phyloP scores from a whole-genome alignment of 2,329 filamentous ascomycete genomes.

The Chaetomium sp. region DNA sequence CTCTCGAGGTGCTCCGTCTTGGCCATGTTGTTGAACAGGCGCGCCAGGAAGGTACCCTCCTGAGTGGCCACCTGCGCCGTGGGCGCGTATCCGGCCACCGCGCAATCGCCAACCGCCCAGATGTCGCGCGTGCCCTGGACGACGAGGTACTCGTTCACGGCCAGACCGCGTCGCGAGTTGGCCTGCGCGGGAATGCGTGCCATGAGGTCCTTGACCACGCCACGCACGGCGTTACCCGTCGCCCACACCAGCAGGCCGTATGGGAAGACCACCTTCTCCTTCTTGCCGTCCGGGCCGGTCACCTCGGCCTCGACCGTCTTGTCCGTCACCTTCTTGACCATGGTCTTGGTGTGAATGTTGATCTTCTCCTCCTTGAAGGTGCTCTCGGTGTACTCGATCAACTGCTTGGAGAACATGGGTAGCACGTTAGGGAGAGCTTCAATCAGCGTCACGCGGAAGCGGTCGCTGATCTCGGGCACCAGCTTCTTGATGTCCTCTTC shows the following conservation, averaged over 20 bases:
- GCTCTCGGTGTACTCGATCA: slow-evolving; percentile 99
- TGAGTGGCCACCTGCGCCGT: slow-evolving; percentile 95
- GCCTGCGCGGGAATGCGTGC: slow-evolving; percentile 87
- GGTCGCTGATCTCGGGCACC: slow-evolving; percentile 88
- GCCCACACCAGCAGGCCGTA: slow-evolving; percentile 98
- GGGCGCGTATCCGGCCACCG: slow-evolving; percentile 93
- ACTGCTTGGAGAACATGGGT: slow-evolving; percentile 96
- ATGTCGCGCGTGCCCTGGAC: slow-evolving; percentile 96
- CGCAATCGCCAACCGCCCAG: slow-evolving; percentile 97
- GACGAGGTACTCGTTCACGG: slow-evolving; percentile 97
- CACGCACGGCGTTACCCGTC: slow-evolving; percentile 89
- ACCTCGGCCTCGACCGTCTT: slow-evolving; percentile 88
- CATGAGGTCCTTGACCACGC: slow-evolving; percentile 87
- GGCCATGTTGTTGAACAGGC: slow-evolving; percentile 98
- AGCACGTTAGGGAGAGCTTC: slow-evolving; percentile 95
- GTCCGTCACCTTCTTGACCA: slow-evolving; percentile 95
- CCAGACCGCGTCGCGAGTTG: slow-evolving; percentile 87
- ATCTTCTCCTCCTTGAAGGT: slow-evolving; percentile 99
- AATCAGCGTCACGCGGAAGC: slow-evolving; percentile 95
- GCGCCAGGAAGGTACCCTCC: slow-evolving; percentile 90
- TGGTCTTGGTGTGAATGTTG: slow-evolving; percentile 94
- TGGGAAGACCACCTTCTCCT: slow-evolving; percentile 73
- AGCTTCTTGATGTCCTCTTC: slow-evolving; percentile 97
- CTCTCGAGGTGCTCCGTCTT: slow-evolving; percentile 79
- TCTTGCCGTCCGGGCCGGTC: slow-evolving; percentile 74